Percentiles rank a stretch among this genome's conserved stretches.
Evolutionary conservation across 495 filamentous ascomycete species (phyloP).

Genomic region (Penicillium pancosmium): DNA sequence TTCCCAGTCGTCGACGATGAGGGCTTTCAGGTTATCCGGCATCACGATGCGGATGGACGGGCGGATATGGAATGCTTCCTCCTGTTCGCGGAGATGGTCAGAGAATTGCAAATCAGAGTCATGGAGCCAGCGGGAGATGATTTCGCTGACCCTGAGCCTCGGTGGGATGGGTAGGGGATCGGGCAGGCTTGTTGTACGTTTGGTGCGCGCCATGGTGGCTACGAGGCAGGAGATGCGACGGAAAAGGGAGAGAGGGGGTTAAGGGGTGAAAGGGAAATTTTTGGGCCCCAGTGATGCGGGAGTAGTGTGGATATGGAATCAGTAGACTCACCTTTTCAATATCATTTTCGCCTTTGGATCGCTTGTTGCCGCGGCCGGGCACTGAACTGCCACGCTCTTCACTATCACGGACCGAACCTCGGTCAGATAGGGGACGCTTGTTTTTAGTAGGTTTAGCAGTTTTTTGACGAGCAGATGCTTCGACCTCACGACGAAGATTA

Average conservation of each 20-base stretch:
- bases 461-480: conserved; percentile 42
- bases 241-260: neutral
- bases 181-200: neutral
- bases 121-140: too few relatives aligned
- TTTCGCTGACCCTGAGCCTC: too few relatives aligned
- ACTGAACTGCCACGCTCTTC: conserved; percentile 78
- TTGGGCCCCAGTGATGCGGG: neutral
- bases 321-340: conserved; percentile 74
- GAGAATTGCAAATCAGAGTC: neutral
- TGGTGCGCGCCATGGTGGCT: neutral
- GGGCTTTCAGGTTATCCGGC: conserved; percentile 83
- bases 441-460: conserved; percentile 54
- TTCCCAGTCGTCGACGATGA: conserved; percentile 98
- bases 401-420: conserved; percentile 79
- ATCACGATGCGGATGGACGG: conserved; percentile 79
- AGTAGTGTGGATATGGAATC: neutral
- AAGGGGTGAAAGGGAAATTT: neutral
- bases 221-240: neutral
- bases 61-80: conserved; percentile 77
- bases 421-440: conserved; percentile 69
- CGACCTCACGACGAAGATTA: conserved; percentile 47
- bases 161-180: neutral
- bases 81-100: conserved; percentile 55
- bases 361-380: conserved; percentile 67
- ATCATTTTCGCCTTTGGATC: conserved; percentile 73